Evolutionary conservation across 345 rosid species (phyloP).

Genomic region (Aquilaria malaccensis): DNA sequence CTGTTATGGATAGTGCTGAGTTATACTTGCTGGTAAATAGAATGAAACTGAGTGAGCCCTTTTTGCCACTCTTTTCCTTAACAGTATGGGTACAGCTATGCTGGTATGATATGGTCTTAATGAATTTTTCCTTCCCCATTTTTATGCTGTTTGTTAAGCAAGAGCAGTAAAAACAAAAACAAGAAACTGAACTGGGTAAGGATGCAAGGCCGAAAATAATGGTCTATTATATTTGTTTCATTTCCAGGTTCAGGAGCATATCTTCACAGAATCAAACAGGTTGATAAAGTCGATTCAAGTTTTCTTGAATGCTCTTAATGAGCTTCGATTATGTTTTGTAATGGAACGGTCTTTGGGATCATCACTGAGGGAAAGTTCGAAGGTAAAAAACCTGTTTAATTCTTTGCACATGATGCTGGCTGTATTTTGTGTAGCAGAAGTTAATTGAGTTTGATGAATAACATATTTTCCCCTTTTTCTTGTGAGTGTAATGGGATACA

Average conservation of each 20-base stretch:
- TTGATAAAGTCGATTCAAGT: conserved; percentile 84
- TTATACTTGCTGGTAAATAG: no score
- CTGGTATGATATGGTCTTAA: not conserved
- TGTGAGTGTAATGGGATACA: not conserved
- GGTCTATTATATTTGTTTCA: conserved; percentile 7
- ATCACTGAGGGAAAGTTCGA: conserved; percentile 52
- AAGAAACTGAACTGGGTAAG: no score
- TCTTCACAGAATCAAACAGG: conserved; percentile 63
- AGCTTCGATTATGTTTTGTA: conserved; percentile 70
- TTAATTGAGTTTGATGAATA: not conserved
- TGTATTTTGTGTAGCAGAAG: conserved; percentile 2
- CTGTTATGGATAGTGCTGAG: no score
- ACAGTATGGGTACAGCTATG: not conserved
- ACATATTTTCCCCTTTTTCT: not conserved
- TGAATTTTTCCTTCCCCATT: not conserved
- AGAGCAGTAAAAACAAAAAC: no score
- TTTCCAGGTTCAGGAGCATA: conserved; percentile 66
- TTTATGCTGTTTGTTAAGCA: no score
- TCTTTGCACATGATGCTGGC: conserved; percentile 10
- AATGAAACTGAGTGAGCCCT: no score
- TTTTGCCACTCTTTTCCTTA: no score
- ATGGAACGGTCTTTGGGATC: conserved; percentile 45
- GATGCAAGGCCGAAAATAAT: not conserved
- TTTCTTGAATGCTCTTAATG: conserved; percentile 71
- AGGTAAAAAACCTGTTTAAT: conserved; percentile 27